These are phyloP conservation scores for Jatropha multifida DNA, from an alignment of 441 rosid species.

Conservation along the genomic window DNA sequence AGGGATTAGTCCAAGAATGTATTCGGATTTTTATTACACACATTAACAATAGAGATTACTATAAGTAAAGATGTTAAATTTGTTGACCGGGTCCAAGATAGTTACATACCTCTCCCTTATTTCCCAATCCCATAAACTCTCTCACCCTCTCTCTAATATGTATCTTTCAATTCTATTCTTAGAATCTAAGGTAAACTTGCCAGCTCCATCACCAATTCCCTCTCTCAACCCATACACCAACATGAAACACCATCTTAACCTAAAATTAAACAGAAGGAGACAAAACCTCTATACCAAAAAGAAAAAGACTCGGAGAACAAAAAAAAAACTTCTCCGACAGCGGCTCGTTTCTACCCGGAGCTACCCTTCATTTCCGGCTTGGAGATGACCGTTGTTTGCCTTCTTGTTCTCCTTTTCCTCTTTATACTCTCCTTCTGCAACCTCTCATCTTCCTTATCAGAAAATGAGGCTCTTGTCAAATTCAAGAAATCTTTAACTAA, in stretches of 20 bases:
- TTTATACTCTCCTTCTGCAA: constrained; percentile 18
- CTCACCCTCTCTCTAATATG: constrained; percentile 16
- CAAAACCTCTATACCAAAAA: constrained; percentile 13
- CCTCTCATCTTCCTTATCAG: constrained; percentile 33
- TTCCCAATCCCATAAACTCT: constrained; percentile 11
- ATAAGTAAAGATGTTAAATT: not conserved
- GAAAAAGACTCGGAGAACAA: constrained; percentile 22
- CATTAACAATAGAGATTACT: not conserved
- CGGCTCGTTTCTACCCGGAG: constrained; percentile 43
- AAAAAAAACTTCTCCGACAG: constrained; percentile 33
- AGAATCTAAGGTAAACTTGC: constrained; percentile 30
- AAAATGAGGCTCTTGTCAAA: constrained; percentile 45
- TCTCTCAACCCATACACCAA: constrained; percentile 29
- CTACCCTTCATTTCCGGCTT: constrained; percentile 24
- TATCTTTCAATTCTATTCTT: constrained; percentile 33
- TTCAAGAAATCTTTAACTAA: constrained; percentile 43
- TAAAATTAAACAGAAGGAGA: constrained; percentile 30
- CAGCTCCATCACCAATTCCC: constrained; percentile 35
- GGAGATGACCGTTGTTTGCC: constrained; percentile 51
- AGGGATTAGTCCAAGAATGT: not conserved
- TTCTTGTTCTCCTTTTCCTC: constrained; percentile 29
- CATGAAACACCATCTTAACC: constrained; percentile 32
- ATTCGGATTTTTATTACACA: not conserved
- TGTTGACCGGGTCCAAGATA: constrained; percentile 35
- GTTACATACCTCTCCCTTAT: constrained; percentile 23